Evolutionary conservation across 2,329 filamentous ascomycete species (phyloP), one percentile per base, ranked within the genome.

Genomic region (Fusarium penzigii): DNA sequence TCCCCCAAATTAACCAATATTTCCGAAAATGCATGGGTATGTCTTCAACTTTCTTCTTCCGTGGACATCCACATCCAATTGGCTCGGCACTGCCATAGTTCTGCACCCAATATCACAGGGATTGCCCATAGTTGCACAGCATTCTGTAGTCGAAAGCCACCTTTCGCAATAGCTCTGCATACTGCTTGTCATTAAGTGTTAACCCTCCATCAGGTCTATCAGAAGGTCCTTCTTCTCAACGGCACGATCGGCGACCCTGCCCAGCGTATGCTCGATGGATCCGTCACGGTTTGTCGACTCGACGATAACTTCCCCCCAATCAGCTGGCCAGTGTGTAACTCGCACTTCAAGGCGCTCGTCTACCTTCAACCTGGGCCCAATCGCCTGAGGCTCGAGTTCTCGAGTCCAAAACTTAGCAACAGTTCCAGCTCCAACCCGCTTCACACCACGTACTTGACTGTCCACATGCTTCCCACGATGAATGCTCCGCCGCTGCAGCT

Each of bases 301-400:
- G 89, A 96, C 70, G 91, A 96, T 69, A 85, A 77, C 55, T 96
- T 97, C 68, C 92, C 93, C 7, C 77, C 89, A 1, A 89, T 86
- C 12, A 81, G 79, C 61, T 97, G 93, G 92, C 93, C 92, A 1
- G 93, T 97, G 11, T 87, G 80, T 68, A 87, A 91, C 57, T 95
- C 90, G 3, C 86, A 92, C 70, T 97, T 97, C 80, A 97, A 97
- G 74, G 88, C 88, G 6, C 78, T 97, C 29, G 81, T 97, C 10
- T 91, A 96, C 70, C 82, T 99, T n/a, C 85, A 89, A 58, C 92
- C 94, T 5, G 94, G 94, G 1, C 89, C 90, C 49, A 99, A 99
- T 72, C 86, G 84, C 61, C 74, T 97, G 29, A 88, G 90, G 20
- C 87, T 97, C 61, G 93, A 97, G 68, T 97, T 96, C 68, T 81